Evolutionary conservation across 1,284 basidiomycete species (phyloP), one percentile per base, ranked within the genome.

Genomic region (Fomes fomentarius): DNA sequence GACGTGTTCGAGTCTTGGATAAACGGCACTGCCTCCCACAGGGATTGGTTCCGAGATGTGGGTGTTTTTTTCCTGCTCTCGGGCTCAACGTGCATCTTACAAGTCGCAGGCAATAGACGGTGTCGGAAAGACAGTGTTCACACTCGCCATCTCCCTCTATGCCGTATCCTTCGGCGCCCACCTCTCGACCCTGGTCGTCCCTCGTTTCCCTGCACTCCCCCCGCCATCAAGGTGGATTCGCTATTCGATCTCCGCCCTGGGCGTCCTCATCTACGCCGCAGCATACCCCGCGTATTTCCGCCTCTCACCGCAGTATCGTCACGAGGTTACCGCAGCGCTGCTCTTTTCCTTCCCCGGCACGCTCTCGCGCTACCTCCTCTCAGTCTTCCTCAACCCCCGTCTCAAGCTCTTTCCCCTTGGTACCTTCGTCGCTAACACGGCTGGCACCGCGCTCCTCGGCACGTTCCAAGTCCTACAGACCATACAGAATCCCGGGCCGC

Each of bases 281-380:
- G 82, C 87, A 12, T 83, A 92, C 50, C 82, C 92, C 38, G 76
- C 90, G 9, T 97, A 94, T 75, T 92, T 91, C 67, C 77, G 84
- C 42, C 80, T 91, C 44, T 80, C 92, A 6, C 66, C 76, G n/a
- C 66, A 71, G 24, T 93, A 84, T 74, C 91, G 94, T 24, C 86
- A 89, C 54, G 78, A 88, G 67, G 92, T 87, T 11, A 92, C 92
- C 14, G 91, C 96, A 50, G 86, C 94, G n/a, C 79, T 99, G 28
- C 75, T 98, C 19, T 92, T 98, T 69, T 85, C 89, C 15, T 97
- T 91, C 58, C 93, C 94, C 3, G 97, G 96, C 26, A 84, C 94
- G 1, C 78, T 98, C 51, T 80, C 90, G 3, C 89, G 97, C 49
- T 98, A 93, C 73, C 64, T 88, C 31, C 80, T 98, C 38, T 86